These are phyloP conservation scores for Lactifluus rugatus DNA, from an alignment of 768 basidiomycete genomes.

Conservation along the genomic window DNA sequence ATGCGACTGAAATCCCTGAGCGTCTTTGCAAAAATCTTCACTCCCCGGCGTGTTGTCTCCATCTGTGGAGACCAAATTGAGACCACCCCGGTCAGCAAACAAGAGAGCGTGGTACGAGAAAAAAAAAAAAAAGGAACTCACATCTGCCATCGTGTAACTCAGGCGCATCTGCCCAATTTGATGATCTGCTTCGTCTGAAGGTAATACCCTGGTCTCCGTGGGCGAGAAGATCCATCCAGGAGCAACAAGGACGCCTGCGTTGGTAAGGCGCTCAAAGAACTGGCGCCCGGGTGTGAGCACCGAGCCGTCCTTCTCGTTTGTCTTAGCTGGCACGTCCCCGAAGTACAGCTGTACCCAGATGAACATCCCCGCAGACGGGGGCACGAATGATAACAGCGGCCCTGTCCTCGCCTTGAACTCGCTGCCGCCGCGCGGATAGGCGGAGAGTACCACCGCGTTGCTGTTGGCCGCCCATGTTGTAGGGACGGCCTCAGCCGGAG, in stretches of 20 bases:
- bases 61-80: conserved; percentile 15
- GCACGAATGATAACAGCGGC: conserved; percentile 55
- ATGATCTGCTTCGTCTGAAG: conserved; percentile 7
- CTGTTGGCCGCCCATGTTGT: conserved; percentile 25
- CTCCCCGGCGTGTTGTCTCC: not conserved
- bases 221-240: conserved; percentile 50
- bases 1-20: conserved; percentile 8
- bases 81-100: not conserved
- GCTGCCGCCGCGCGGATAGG: conserved; percentile 25
- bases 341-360: conserved; percentile 62
- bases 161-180: conserved; percentile 44
- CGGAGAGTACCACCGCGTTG: conserved; percentile 34
- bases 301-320: conserved; percentile 22
- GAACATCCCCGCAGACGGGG: conserved; percentile 81
- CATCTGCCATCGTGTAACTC: conserved; percentile 46
- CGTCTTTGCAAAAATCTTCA: conserved; percentile 13
- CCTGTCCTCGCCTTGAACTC: conserved; percentile 34
- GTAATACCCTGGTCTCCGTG: conserved; percentile 6
- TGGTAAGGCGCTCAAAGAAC: conserved; percentile 51
- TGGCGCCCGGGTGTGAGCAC: conserved; percentile 42
- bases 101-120: not conserved
- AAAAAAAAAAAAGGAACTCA: conserved; percentile 24
- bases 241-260: conserved; percentile 51
- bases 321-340: conserved; percentile 41
- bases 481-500: conserved; percentile 19